Evolutionary conservation across 129 eudicot genomes (phyloP).

Genomic region (Flaveria bidentis): DNA sequence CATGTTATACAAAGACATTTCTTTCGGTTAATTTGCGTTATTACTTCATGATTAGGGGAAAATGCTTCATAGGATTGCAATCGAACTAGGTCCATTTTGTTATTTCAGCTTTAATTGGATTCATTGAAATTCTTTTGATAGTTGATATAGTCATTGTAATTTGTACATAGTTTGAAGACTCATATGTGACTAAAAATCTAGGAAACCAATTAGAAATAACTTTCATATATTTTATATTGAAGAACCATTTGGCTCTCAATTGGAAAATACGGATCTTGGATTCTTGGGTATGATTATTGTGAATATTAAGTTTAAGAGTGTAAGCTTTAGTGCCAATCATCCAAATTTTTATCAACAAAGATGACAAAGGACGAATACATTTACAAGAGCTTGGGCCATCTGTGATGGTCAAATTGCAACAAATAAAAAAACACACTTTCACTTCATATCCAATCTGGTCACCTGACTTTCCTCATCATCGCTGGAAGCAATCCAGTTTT

Average conservation of each 20-base stretch:
- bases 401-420: background rate
- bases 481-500: background rate
- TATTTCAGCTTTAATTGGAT: background rate
- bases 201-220: background rate
- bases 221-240: background rate
- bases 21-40: background rate
- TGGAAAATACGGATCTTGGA: constrained; percentile 7
- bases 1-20: background rate
- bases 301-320: background rate
- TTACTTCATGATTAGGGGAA: constrained; percentile 10
- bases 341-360: background rate
- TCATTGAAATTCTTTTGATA: constrained; percentile 2
- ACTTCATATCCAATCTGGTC: background rate
- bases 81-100: no score
- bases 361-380: background rate
- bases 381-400: background rate
- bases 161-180: background rate
- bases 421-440: background rate
- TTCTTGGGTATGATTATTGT: background rate
- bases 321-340: background rate
- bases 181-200: background rate
- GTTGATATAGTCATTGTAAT: no score
- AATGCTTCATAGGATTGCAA: background rate
- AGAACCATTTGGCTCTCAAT: background rate
- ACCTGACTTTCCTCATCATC: background rate